Base-by-base conservation (phyloP, 2,329 filamentous ascomycete species). In the Penicillium thymicola region DNA sequence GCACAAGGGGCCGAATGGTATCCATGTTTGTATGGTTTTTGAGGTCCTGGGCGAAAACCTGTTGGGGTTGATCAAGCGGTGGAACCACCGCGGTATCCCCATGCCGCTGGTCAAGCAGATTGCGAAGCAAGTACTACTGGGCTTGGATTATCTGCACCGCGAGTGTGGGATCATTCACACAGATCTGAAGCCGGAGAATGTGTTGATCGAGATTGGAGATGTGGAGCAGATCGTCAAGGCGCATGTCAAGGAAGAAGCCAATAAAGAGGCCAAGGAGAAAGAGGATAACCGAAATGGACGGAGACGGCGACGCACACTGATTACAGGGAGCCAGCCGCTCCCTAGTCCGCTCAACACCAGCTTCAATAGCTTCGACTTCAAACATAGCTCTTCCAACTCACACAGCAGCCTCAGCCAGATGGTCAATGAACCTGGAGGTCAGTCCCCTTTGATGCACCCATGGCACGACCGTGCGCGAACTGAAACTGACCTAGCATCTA, bases 141-240 rank as follows among this genome's bases (percentile, higher is more conserved):
- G 94, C 40, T 82, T 99, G 61, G 94, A 99, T 75, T 97, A 97
- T 73, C 83, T 99, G 38, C 94, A 99, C 75, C 87, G 94, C 67
- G 93, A 99, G 77, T 99, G 94, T 76, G 94, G 94, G 71, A 97
- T 99, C 77, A 97, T 99, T 70, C 94, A 99, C 76, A 97, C 94
- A 59, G 93, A 97, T 72, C 79, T 97, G 66, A 97, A 99, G 76
- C 94, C 94, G 46, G 94, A 99, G 74, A 99, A 99, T 71, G 94
- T 99, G 32, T 81, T 99, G 63, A 97, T 99, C 72, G 94, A 99
- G 77, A 97, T 99, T 70, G 94, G 94, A 64, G 94, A 99, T 67
- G 94, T 99, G 48, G 94, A 99, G 79, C 91, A 97, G 75, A 97
- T 97, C 61, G 94, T 99, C 57, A 93, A 96, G 77, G 92, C 90